These are phyloP conservation scores for Parmelia sp. DNA, from an alignment of 495 filamentous ascomycete genomes.

Conservation along the genomic window DNA sequence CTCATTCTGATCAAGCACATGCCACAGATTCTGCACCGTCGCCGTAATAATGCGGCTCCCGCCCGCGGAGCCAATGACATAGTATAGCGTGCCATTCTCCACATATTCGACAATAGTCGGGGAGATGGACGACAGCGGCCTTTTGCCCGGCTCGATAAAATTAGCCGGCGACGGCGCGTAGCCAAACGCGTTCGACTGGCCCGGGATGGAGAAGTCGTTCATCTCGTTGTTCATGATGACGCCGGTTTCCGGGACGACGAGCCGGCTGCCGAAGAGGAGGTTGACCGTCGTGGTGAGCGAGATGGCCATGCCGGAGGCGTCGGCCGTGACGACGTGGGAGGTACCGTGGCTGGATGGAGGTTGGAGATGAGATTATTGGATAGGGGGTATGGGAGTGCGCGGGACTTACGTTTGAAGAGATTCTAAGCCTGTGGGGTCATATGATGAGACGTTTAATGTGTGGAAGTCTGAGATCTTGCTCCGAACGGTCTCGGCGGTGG, in stretches of 20 bases:
- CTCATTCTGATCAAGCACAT: conserved; percentile 61
- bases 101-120: conserved; percentile 64
- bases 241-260: conserved; percentile 75
- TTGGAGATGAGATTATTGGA: not conserved
- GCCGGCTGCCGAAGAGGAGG: conserved; percentile 67
- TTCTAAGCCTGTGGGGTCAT: conserved; percentile 59
- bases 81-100: conserved; percentile 58
- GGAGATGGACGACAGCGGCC: conserved; percentile 73
- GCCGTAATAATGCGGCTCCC: conserved; percentile 85
- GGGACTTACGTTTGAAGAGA: conserved; percentile 50
- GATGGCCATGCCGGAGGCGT: conserved; percentile 62
- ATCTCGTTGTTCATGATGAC: conserved; percentile 94
- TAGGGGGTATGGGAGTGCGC: not conserved
- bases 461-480: conserved; percentile 60
- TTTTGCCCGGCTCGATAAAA: conserved; percentile 73
- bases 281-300: conserved; percentile 79
- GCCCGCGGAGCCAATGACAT: conserved; percentile 71
- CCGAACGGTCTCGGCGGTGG: conserved; percentile 53
- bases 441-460: conserved; percentile 63
- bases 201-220: conserved; percentile 53
- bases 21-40: conserved; percentile 68
- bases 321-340: conserved; percentile 65
- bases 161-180: conserved; percentile 74
- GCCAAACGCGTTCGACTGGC: conserved; percentile 68
- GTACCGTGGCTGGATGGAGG: conserved; percentile 55